These are phyloP conservation scores for Sarcodon aspratus DNA, from an alignment of 768 basidiomycete genomes.

Conservation along the genomic window DNA sequence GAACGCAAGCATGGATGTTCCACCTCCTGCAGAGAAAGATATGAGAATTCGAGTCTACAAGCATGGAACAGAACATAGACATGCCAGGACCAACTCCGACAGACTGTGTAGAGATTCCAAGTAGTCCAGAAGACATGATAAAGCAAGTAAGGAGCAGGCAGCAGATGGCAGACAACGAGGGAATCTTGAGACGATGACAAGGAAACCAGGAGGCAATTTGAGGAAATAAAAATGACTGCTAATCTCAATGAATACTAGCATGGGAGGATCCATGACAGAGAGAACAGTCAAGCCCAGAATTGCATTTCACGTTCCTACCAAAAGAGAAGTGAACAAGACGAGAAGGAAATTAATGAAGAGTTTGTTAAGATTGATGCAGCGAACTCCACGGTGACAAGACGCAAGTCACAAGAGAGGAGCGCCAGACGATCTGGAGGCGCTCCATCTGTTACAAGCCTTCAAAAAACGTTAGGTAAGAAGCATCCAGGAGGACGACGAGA, in stretches of 20 bases:
- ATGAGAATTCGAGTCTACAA: background rate
- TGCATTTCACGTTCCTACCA: background rate
- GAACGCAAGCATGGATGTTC: constrained; percentile 77
- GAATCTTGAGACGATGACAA: background rate
- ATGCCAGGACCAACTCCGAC: background rate
- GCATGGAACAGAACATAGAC: background rate
- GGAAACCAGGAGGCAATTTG: too few relatives aligned
- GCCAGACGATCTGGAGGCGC: too few relatives aligned
- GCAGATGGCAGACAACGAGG: background rate
- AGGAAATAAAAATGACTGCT: too few relatives aligned
- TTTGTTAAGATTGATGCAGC: too few relatives aligned
- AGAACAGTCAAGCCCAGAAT: background rate
- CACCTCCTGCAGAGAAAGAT: constrained; percentile 25
- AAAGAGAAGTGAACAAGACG: background rate
- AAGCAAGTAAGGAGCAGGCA: background rate
- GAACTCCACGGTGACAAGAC: too few relatives aligned
- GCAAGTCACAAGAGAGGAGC: too few relatives aligned
- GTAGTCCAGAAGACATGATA: background rate
- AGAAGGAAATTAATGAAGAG: too few relatives aligned
- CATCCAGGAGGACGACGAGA: too few relatives aligned
- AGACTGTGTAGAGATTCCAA: background rate
- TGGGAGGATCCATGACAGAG: background rate
- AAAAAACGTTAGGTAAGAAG: too few relatives aligned
- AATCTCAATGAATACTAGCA: background rate
- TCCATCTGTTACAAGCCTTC: too few relatives aligned